These are phyloP conservation scores for Triticum dicoccoides DNA, from an alignment of 176 grass and related monocot genomes.

Conservation along the genomic window DNA sequence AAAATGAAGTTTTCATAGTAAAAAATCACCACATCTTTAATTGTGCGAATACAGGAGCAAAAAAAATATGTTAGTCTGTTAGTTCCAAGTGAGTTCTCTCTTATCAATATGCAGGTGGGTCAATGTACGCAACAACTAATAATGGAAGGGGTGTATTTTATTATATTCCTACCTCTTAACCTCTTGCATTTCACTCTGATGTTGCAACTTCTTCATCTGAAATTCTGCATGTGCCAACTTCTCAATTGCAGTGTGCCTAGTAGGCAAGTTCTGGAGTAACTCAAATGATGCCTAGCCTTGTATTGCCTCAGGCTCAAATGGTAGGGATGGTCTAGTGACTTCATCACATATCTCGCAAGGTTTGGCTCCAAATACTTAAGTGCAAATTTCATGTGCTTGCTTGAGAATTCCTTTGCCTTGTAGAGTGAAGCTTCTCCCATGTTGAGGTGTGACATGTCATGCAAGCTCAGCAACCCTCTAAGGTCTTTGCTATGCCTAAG, in stretches of 20 bases:
- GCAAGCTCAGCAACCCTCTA: constrained; percentile 48
- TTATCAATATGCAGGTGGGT: too few relatives aligned
- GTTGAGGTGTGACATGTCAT: constrained; percentile 56
- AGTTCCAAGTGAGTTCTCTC: too few relatives aligned
- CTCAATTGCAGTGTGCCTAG: constrained; percentile 19
- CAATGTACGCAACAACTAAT: not conserved
- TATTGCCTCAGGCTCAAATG: constrained; percentile 49
- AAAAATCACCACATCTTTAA: not conserved
- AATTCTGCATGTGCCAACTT: constrained; percentile 50
- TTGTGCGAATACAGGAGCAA: not conserved
- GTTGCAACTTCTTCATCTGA: constrained; percentile 27
- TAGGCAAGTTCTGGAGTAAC: constrained; percentile 13
- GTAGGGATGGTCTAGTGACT: constrained; percentile 57
- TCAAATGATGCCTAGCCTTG: constrained; percentile 58
- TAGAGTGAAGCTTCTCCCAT: constrained; percentile 44
- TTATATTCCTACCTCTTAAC: constrained; percentile 22
- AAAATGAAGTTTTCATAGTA: not conserved
- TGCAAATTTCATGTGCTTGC: constrained; percentile 31
- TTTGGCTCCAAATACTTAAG: constrained; percentile 24
- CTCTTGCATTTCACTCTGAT: constrained; percentile 53
- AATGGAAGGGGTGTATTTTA: not conserved
- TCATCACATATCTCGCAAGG: constrained; percentile 30
- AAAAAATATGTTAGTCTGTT: not conserved
- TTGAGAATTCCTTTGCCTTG: constrained; percentile 59
- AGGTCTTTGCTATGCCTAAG: constrained; percentile 21